These are phyloP conservation scores for Phytophthora ohioensis DNA, from an alignment of 352 stramenopile genomes.

Conservation along the genomic window DNA sequence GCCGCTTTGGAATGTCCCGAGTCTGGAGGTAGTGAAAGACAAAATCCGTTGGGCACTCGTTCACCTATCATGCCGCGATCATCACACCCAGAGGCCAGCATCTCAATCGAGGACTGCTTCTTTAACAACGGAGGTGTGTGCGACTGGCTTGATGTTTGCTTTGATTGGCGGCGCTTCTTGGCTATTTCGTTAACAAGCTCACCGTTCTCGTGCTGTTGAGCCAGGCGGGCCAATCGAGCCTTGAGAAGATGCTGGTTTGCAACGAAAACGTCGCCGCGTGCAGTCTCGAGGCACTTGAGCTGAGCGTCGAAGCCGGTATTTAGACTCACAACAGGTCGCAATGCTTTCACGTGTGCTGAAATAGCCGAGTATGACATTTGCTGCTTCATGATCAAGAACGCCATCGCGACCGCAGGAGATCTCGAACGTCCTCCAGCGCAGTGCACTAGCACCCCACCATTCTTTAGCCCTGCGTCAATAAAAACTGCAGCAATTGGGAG, in stretches of 20 bases:
- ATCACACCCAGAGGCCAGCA: constrained; percentile 46
- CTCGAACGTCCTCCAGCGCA: constrained; percentile 86
- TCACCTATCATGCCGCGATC: constrained; percentile 72
- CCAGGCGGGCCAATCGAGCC: constrained; percentile 44
- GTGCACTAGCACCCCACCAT: constrained; percentile 84
- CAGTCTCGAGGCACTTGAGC: constrained; percentile 75
- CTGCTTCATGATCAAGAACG: constrained; percentile 84
- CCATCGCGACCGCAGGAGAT: constrained; percentile 80
- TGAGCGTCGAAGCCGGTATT: constrained; percentile 90
- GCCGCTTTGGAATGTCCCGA: constrained; percentile 18
- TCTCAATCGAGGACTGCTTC: constrained; percentile 40
- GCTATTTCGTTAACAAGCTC: constrained; percentile 39
- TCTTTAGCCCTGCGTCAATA: constrained; percentile 70
- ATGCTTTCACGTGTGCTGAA: constrained; percentile 53
- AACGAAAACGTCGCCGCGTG: constrained; percentile 72
- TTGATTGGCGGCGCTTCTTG: constrained; percentile 50
- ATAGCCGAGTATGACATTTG: constrained; percentile 62
- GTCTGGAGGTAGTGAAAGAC: constrained; percentile 46
- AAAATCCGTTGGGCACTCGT: constrained; percentile 63
- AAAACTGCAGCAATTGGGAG: constrained; percentile 84
- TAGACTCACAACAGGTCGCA: constrained; percentile 73
- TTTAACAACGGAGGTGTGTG: constrained; percentile 35
- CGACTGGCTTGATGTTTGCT: constrained; percentile 11
- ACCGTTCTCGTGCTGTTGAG: constrained; percentile 46
- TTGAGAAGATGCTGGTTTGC: constrained; percentile 84